Evolutionary conservation across 2,329 filamentous ascomycete species (phyloP), one percentile per base, ranked within the genome.

Genomic region (Knoxdaviesia proteae): DNA sequence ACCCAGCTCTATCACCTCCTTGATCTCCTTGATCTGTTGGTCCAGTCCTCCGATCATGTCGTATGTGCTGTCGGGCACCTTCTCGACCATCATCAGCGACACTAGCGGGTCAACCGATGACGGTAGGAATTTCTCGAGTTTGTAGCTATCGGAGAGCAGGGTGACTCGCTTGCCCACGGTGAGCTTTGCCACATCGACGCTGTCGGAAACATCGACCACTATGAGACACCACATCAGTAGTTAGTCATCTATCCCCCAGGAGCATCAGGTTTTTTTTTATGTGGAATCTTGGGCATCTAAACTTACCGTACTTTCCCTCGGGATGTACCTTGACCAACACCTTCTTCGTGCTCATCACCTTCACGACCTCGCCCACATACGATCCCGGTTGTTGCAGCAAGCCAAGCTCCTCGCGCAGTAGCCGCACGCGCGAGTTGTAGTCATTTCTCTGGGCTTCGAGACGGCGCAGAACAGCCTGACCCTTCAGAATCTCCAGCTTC

Each of bases 61-160:
- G 69, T 98, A 98, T 58, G 90, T 98, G 67, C 86, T 94, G 69
- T 98, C 90, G 10, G 90, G 90, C 10, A 98, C 90, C 71, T 98
- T 98, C 60, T 98, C 90, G 42, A 98, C 90, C 90, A 98, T 98
- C 90, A 98, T 98, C 59, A 98, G 82, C 34, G 90, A 98, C 45
- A 98, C 90, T 45, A 98, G 80, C 35, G 90, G 90, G 57, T 98
- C 90, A 57, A 98, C 90, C 20, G 90, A 98, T 44, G 90, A 96
- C 20, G 90, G 90, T 7, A 98, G 77, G 66, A 96, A 92, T 69
- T 94, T 94, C 59, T 96, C 90, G 54, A 98, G 79, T 64, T 94
- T 94, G 72, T 98, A 98, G 50, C 84, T 88, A 61, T 98, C 90
- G 54, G 87, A 94, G 45, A 98, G 74, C 38, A 98, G 74, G 43